phyloP scores from a whole-genome alignment of 1,139 yeast species.

The Saccharomyces hybrid region DNA sequence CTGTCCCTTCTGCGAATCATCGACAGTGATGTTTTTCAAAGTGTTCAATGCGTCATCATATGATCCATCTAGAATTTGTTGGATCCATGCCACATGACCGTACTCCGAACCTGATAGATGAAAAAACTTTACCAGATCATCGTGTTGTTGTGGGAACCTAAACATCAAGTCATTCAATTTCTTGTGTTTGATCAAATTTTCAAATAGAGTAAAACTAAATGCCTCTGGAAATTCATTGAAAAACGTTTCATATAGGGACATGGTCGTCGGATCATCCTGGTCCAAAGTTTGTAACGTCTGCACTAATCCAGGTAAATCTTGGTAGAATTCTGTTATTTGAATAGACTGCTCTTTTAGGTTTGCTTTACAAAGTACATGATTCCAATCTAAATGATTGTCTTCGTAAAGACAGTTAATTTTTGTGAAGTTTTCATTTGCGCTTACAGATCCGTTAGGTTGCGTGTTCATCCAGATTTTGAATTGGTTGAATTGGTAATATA shows the following conservation, averaged over 20 bases:
- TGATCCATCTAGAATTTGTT: conserved; percentile 47
- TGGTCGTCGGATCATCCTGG: conserved; percentile 33
- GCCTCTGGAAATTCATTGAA: conserved; percentile 57
- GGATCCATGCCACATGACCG: conserved; percentile 67
- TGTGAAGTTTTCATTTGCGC: conserved; percentile 1
- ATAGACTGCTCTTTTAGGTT: conserved; percentile 49
- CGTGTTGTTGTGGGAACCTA: conserved; percentile 49
- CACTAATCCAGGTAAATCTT: conserved; percentile 60
- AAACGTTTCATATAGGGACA: conserved; percentile 41
- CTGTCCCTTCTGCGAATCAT: conserved; percentile 32
- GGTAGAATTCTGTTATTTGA: conserved; percentile 57
- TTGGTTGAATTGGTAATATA: conserved; percentile 34
- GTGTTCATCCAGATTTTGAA: conserved; percentile 29
- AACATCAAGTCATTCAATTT: conserved; percentile 49
- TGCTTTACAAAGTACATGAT: conserved; percentile 42
- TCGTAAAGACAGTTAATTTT: conserved; percentile 19
- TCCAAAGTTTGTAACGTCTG: conserved; percentile 51
- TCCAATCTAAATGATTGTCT: conserved; percentile 41
- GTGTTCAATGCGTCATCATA: conserved; percentile 45
- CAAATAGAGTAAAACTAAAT: conserved; percentile 63
- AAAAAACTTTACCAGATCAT: conserved; percentile 48
- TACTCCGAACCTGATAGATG: conserved; percentile 38
- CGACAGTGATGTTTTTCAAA: conserved; percentile 38
- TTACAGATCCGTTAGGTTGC: conserved; percentile 9
- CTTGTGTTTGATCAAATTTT: conserved; percentile 48